Evolutionary conservation across 179 eudicot species (phyloP).

Genomic region (Drosera spatulata): DNA sequence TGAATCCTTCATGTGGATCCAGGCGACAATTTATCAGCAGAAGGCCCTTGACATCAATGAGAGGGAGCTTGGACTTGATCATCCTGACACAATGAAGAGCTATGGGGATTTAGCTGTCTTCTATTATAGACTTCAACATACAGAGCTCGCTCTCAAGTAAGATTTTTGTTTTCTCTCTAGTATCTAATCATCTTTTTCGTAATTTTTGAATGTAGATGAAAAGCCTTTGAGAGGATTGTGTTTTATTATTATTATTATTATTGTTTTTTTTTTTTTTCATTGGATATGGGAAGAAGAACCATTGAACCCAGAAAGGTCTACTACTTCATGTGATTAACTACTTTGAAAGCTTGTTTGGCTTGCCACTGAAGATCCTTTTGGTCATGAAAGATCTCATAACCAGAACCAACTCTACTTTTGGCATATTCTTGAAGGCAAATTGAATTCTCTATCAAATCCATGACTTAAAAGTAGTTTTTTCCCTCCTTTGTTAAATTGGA

Average conservation of each 20-base stretch:
- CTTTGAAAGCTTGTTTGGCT: too few species aligned
- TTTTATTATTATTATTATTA: too few species aligned
- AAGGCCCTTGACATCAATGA: slow-evolving; percentile 99
- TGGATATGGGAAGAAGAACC: not conserved
- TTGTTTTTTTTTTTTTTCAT: not conserved
- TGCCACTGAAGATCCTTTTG: too few species aligned
- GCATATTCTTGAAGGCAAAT: too few species aligned
- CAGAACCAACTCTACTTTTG: too few species aligned
- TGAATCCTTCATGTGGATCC: slow-evolving; percentile 9
- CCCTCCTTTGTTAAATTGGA: too few species aligned
- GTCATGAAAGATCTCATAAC: too few species aligned
- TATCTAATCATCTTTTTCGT: not conserved
- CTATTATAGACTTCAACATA: slow-evolving; percentile 98
- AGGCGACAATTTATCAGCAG: slow-evolving; percentile 99
- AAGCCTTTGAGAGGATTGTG: too few species aligned
- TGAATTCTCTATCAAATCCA: too few species aligned
- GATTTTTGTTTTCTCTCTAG: slow-evolving; percentile 5
- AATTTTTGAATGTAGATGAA: too few species aligned
- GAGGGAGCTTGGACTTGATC: slow-evolving; percentile 97
- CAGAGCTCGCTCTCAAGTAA: slow-evolving; percentile 97
- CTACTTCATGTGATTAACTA: too few species aligned
- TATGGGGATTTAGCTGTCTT: slow-evolving; percentile 99
- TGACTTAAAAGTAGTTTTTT: too few species aligned
- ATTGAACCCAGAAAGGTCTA: not conserved
- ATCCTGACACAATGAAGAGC: slow-evolving; percentile 99